Evolutionary conservation across 176 grass and related monocot genomes (phyloP).

Genomic region (Poa annua): DNA sequence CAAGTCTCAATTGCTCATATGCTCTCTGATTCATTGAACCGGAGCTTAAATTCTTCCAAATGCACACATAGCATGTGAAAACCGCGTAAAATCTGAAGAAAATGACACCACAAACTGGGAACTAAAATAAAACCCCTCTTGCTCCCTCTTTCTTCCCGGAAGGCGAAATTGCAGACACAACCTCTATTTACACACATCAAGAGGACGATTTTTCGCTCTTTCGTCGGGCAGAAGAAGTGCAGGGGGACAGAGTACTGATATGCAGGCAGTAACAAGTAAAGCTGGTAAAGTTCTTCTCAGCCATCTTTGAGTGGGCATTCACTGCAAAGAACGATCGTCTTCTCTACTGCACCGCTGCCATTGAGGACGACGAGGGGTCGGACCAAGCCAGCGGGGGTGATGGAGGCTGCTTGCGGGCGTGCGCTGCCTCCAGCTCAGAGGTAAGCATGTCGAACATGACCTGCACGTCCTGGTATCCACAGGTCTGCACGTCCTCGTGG

Average conservation of each 20-base stretch:
- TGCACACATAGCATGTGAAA: neutral
- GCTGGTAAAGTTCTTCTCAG: neutral
- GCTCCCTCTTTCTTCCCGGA: conserved; percentile 44
- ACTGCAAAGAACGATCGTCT: neutral
- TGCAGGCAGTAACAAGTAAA: conserved; percentile 17
- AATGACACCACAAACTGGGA: conserved; percentile 16
- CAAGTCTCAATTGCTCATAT: neutral
- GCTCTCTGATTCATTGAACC: conserved; percentile 17
- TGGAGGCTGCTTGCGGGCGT: conserved; percentile 21
- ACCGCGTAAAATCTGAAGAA: neutral
- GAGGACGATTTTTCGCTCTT: conserved; percentile 30
- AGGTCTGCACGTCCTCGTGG: conserved; percentile 79
- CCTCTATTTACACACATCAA: conserved; percentile 46
- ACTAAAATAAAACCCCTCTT: conserved; percentile 49
- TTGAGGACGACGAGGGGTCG: conserved; percentile 2
- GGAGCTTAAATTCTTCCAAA: conserved; percentile 1
- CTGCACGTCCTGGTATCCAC: conserved; percentile 86
- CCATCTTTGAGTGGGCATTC: neutral
- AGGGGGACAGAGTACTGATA: conserved; percentile 44
- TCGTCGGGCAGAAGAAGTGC: conserved; percentile 42
- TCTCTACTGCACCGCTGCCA: conserved; percentile 11
- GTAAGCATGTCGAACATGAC: conserved; percentile 92
- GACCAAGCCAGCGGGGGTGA: conserved; percentile 9
- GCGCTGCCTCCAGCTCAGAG: conserved; percentile 60
- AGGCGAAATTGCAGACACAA: conserved; percentile 30